Evolutionary conservation across 176 grass and related monocot species (phyloP).

Genomic region (Tuctoria greenei): DNA sequence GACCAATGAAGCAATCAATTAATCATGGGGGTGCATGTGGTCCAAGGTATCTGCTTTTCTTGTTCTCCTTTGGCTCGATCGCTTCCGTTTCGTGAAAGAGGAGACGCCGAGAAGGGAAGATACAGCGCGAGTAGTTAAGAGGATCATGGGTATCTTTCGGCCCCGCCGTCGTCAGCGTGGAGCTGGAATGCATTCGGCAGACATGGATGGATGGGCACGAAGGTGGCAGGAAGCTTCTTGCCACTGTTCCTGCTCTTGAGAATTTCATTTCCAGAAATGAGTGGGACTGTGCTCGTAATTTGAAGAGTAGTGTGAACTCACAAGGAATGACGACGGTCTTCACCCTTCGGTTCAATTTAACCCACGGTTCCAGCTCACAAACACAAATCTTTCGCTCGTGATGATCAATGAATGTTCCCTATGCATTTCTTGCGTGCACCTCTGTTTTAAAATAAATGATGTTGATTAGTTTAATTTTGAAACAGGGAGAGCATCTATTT

Average conservation of each 20-base stretch:
- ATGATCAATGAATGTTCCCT: not conserved
- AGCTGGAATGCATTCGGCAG: constrained; percentile 50
- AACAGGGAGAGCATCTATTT: too few species aligned
- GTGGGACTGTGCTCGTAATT: not conserved
- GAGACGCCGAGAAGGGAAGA: not conserved
- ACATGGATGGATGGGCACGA: constrained; percentile 31
- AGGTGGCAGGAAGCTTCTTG: constrained; percentile 49
- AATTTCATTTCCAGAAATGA: not conserved
- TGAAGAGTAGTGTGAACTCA: not conserved
- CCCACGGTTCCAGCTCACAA: constrained; percentile 6
- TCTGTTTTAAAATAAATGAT: too few species aligned
- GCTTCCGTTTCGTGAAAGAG: constrained; percentile 23
- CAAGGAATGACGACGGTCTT: not conserved
- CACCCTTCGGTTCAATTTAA: not conserved
- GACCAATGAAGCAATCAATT: constrained; percentile 5
- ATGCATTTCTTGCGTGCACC: not conserved
- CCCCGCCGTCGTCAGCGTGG: constrained; percentile 26
- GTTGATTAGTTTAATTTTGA: too few species aligned
- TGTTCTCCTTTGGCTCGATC: not conserved
- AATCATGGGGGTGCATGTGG: constrained; percentile 1
- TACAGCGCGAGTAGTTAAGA: constrained; percentile 16
- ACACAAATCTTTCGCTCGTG: not conserved
- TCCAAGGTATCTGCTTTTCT: not conserved
- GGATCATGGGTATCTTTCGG: constrained; percentile 24
- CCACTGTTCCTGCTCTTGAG: not conserved